Evolutionary conservation across 108 stramenopile genomes (phyloP).

Genomic region (Nitzschia sp.): DNA sequence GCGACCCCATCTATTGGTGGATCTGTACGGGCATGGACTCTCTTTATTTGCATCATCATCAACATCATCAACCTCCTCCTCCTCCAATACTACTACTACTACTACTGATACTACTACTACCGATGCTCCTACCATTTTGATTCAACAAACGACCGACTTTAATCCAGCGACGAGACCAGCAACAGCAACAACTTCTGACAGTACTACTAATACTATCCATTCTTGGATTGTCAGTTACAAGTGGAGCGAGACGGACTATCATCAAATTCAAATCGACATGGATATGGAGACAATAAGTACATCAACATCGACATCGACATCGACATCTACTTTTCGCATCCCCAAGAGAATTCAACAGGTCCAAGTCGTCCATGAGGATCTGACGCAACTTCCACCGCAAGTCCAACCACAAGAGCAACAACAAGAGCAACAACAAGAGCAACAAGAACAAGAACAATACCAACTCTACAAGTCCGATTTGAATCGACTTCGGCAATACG

Average conservation of each 20-base stretch:
- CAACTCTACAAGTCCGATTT: neutral
- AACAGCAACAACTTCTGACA: neutral
- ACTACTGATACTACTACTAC: neutral
- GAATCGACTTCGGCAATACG: neutral
- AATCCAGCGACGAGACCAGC: neutral
- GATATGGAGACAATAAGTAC: too few species aligned
- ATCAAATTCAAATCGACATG: neutral
- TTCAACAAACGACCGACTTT: too few species aligned
- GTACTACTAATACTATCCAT: neutral
- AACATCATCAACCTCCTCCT: neutral
- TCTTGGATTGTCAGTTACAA: conserved; percentile 1
- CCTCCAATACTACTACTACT: neutral
- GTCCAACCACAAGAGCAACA: neutral
- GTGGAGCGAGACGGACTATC: neutral
- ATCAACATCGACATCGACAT: too few species aligned
- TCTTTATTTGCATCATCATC: too few species aligned
- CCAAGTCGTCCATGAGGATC: neutral
- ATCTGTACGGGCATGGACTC: neutral
- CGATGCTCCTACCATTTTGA: too few species aligned
- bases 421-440: too few species aligned
- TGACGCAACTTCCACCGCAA: neutral
- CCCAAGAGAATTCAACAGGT: neutral
- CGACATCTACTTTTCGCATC: neutral
- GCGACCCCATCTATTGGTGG: neutral
- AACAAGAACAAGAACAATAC: neutral